phyloP scores from a whole-genome alignment of 495 filamentous ascomycete species.

The Talaromyces nanjingensis region DNA sequence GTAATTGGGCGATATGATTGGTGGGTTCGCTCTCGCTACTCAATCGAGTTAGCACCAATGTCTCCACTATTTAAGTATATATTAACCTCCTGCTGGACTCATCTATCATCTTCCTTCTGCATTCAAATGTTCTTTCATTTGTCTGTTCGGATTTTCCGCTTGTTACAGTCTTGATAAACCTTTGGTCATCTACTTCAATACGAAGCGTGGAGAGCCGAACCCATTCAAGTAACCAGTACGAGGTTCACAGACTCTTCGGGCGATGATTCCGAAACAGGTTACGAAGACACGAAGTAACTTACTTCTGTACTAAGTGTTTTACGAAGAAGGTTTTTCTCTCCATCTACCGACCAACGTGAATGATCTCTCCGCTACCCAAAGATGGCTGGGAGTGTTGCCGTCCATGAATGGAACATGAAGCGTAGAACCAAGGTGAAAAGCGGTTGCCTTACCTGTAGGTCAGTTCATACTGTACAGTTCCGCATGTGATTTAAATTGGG shows the following conservation, averaged over 20 bases:
- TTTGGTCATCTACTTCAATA: not conserved
- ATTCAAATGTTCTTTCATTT: constrained; percentile 24
- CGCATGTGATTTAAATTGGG: not conserved
- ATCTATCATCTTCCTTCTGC: constrained; percentile 1
- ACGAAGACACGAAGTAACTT: not conserved
- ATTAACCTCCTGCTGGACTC: constrained; percentile 16
- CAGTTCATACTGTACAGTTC: constrained; percentile 19
- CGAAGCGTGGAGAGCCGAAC: not conserved
- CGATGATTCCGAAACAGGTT: not conserved
- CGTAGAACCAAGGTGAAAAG: constrained; percentile 25
- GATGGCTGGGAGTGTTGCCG: constrained; percentile 21
- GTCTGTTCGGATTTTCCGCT: constrained; percentile 24
- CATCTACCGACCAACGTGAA: constrained; percentile 12
- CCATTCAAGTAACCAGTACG: not conserved
- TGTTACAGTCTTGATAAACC: constrained; percentile 10
- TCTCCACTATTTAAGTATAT: constrained; percentile 14
- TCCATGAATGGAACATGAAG: constrained; percentile 21
- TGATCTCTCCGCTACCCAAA: constrained; percentile 9
- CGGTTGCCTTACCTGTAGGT: constrained; percentile 32
- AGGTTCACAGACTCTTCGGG: not conserved
- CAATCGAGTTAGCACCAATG: constrained; percentile 20
- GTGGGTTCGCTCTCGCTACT: constrained; percentile 26
- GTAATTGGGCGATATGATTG: constrained; percentile 15
- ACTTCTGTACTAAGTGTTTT: not conserved
- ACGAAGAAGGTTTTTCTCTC: not conserved